Base-by-base conservation (phyloP, 2,329 filamentous ascomycete genomes). In the Ustilaginoidea virens region DNA sequence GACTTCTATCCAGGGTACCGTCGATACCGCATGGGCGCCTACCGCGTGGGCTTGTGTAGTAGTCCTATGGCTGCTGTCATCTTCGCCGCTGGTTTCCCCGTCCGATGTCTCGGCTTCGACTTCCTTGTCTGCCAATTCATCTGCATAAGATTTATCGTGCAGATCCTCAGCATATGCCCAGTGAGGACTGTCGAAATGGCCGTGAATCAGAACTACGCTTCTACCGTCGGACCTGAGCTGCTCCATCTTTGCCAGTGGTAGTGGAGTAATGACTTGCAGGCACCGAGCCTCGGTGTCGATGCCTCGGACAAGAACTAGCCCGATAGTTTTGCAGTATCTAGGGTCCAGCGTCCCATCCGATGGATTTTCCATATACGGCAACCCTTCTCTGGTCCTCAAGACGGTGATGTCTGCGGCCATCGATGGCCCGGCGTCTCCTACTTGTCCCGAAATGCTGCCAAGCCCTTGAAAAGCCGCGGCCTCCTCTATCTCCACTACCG, bases 121-220 rank as follows among this genome's bases (percentile, higher is more conserved):
- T 18, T 43, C 40, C 15, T 35, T 38, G 23, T 42, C 42, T 7
- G 36, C 41, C 7, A 38, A 43, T 6, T 56, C 52, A 5, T 49
- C 44, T 20, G 37, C 33, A 1, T 34, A 44, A 10, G 51, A 47
- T 37, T 46, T 47, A 18, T 48, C 40, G 37, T 71, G 63, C 11
- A 74, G 39, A 20, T 75, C 68, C 43, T 81, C 76, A 0, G 69
- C 68, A 36, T 78, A 80, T 2, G 74, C 72, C 75, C 76, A 82
- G 3, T 61, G 70, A 0, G 77, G 74, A 2, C 67, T 54, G 41
- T 82, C 78, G 31, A 80, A 69, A 38, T 68, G 74, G 3, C 78
- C 78, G 30, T 74, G 66, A 1, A 82, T 63, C 4, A 83, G 56
- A 3, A 80, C 65, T 11, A 80, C 53, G 11, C 60, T 53, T 18